phyloP scores from a whole-genome alignment of 345 rosid species.

The Abelmoschus esculentus region DNA sequence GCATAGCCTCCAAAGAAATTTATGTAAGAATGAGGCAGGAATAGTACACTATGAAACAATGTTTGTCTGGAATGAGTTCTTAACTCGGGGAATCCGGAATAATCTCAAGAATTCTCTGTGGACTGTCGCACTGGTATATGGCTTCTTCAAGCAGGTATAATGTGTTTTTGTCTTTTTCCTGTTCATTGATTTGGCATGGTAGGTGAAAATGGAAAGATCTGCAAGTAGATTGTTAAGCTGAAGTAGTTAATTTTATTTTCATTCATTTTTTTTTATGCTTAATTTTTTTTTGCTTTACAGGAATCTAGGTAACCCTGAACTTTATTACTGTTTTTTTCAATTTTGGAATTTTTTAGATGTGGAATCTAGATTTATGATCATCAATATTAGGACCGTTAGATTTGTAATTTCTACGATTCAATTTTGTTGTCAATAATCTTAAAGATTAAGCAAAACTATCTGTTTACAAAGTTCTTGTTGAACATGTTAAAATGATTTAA shows the following conservation, averaged over 20 bases:
- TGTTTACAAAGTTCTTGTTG: background rate
- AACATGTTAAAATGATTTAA: background rate
- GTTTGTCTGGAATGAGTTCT: slow-evolving; percentile 95
- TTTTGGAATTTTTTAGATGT: background rate
- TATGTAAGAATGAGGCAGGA: slow-evolving; percentile 36
- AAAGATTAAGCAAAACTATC: background rate
- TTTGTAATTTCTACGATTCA: background rate
- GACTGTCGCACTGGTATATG: slow-evolving; percentile 92
- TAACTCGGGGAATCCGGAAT: slow-evolving; percentile 63
- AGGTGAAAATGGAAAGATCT: background rate
- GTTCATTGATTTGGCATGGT: background rate
- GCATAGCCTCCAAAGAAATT: slow-evolving; percentile 83
- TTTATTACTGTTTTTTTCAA: background rate
- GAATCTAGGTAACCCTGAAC: background rate
- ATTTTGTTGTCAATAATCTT: background rate
- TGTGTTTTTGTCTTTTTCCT: background rate
- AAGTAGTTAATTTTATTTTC: background rate
- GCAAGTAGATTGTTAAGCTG: background rate
- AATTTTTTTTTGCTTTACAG: background rate
- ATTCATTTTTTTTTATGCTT: background rate
- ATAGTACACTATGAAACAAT: slow-evolving; percentile 52
- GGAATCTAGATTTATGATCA: background rate
- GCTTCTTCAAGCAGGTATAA: slow-evolving; percentile 91
- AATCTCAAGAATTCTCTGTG: slow-evolving; percentile 61
- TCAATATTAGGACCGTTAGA: background rate